These are phyloP conservation scores for Raffaelea ambrosiae DNA, from an alignment of 2,329 filamentous ascomycete species.

Conservation along the genomic window DNA sequence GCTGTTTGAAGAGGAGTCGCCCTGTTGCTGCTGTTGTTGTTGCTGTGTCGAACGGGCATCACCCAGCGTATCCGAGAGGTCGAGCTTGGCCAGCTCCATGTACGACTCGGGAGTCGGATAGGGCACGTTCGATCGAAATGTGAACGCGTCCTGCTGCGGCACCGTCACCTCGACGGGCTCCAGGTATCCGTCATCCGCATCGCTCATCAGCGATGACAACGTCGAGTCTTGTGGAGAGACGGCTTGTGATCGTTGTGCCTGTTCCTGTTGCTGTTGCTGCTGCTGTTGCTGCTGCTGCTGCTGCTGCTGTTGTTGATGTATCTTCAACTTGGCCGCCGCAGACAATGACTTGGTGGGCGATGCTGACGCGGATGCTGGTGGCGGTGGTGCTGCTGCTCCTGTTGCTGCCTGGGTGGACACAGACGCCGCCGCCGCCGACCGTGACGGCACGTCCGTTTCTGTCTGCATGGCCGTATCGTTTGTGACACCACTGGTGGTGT, in stretches of 20 bases:
- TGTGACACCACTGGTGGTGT: constrained; percentile 11
- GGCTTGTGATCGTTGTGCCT: constrained; percentile 7
- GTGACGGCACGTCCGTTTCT: constrained; percentile 25
- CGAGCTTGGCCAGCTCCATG: constrained; percentile 52
- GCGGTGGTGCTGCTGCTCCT: background rate
- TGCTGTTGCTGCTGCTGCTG: background rate
- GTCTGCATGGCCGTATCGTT: constrained; percentile 25
- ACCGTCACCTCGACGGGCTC: constrained; percentile 30
- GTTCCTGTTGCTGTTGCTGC: constrained; percentile 8
- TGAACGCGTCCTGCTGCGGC: constrained; percentile 55
- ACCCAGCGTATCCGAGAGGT: constrained; percentile 46
- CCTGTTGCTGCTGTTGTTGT: background rate
- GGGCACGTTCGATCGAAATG: constrained; percentile 57
- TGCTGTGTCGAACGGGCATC: constrained; percentile 14
- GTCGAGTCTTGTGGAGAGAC: constrained; percentile 2
- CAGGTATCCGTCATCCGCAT: constrained; percentile 7
- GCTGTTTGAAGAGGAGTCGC: constrained; percentile 1
- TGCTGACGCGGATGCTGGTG: background rate
- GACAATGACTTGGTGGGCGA: background rate
- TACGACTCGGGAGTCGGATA: constrained; percentile 46
- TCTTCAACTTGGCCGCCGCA: background rate
- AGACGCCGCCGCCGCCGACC: background rate
- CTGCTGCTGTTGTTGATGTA: background rate
- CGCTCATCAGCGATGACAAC: constrained; percentile 3
- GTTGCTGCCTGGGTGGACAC: too few relatives aligned